Conservation (phyloP, 352 stramenopile genomes). For the Phytophthora idaei region DNA sequence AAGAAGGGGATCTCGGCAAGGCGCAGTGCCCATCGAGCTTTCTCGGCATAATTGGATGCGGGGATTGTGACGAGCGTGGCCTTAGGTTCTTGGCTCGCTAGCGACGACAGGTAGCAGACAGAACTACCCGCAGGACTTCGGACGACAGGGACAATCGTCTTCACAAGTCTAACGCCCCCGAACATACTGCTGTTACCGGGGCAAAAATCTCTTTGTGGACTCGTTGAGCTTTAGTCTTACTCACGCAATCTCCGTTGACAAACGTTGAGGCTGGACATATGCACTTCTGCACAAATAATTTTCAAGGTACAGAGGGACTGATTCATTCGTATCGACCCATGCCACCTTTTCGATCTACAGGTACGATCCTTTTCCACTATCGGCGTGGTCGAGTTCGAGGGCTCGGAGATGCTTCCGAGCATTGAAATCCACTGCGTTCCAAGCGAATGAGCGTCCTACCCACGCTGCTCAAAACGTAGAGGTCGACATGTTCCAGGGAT, state of each 20-base stretch:
- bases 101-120: background rate
- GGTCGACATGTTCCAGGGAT: background rate
- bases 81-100: background rate
- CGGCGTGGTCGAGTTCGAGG: no score
- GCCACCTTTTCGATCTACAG: no score
- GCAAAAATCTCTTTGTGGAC: background rate
- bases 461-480: background rate
- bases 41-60: slow-evolving; percentile 66
- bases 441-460: slow-evolving; percentile 1
- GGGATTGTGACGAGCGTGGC: slow-evolving; percentile 54
- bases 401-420: background rate
- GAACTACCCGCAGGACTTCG: background rate
- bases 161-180: background rate
- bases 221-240: background rate
- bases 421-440: slow-evolving; percentile 1
- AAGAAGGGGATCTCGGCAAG: slow-evolving; percentile 46
- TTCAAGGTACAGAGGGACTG: no score
- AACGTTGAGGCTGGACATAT: background rate
- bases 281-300: background rate
- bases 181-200: background rate
- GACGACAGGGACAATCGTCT: background rate
- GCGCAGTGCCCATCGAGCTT: slow-evolving; percentile 60
- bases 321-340: no score
- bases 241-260: background rate
- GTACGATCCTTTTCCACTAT: no score